A percentile compares a stretch with the other conserved stretches of the same genome.
phyloP scores from a whole-genome alignment of 805 yeast genomes.

The Helenozyma baotianmanensis region DNA sequence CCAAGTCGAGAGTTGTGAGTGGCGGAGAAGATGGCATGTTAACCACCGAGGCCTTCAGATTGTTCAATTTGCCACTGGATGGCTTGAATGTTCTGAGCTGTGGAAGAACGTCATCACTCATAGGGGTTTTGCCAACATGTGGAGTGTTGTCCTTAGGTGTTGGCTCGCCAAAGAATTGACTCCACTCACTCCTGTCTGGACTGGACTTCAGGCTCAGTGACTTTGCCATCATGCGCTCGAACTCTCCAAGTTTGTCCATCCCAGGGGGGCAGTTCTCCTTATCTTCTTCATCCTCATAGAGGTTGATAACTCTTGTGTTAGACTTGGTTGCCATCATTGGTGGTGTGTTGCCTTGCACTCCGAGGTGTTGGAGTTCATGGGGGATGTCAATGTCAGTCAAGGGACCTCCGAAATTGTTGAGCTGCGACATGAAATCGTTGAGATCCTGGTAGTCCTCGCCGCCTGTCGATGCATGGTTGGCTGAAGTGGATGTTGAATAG shows the following conservation, averaged over 20 bases:
- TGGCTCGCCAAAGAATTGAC: conserved; percentile 39
- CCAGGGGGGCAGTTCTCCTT: conserved; percentile 25
- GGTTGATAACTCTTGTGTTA: conserved; percentile 49
- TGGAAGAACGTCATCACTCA: conserved; percentile 24
- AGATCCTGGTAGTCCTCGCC: conserved; percentile 27
- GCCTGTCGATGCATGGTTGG: conserved; percentile 8
- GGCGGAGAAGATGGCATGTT: conserved; percentile 42
- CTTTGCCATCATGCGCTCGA: conserved; percentile 22
- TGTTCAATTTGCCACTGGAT: conserved; percentile 20
- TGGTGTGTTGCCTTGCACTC: conserved; percentile 30
- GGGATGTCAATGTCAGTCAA: conserved; percentile 44
- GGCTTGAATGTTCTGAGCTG: conserved; percentile 27
- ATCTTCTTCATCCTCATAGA: conserved; percentile 38
- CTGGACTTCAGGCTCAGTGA: conserved; percentile 30
- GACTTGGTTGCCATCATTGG: conserved; percentile 53
- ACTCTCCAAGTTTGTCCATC: conserved; percentile 11
- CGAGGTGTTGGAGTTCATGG: conserved; percentile 6
- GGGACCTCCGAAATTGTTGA: conserved; percentile 39
- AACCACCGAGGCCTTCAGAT: conserved; percentile 19
- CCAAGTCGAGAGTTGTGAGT: conserved; percentile 14
- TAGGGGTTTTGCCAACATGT: conserved; percentile 16
- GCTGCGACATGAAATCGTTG: conserved; percentile 38
- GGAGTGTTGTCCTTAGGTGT: conserved; percentile 33
- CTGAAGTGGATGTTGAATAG: conserved; percentile 5
- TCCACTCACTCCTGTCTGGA: conserved; percentile 41